These are phyloP conservation scores for Theileria orientalis DNA, from an alignment of 169 alveolate genomes.

Conservation along the genomic window DNA sequence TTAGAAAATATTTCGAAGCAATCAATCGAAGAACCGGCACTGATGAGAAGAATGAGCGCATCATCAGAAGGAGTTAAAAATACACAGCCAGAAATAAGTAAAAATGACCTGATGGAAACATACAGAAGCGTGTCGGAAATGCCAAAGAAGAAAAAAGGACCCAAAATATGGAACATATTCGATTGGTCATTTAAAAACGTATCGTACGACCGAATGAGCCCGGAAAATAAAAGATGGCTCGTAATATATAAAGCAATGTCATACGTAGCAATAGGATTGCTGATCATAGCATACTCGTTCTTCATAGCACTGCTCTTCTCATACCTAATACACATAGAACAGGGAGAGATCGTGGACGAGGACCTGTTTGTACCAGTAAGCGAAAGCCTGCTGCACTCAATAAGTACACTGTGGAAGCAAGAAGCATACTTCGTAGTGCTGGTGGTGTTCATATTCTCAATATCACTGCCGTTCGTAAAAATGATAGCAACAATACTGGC, in stretches of 20 bases:
- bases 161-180: neutral
- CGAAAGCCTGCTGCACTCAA: conserved; percentile 62
- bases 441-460: conserved; percentile 44
- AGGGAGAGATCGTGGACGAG: conserved; percentile 58
- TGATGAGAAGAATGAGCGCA: conserved; percentile 14
- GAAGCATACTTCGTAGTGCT: conserved; percentile 44
- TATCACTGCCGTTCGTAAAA: conserved; percentile 58
- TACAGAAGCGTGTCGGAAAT: neutral
- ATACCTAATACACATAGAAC: conserved; percentile 48
- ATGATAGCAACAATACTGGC: conserved; percentile 37
- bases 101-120: neutral
- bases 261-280: conserved; percentile 14
- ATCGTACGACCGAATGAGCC: conserved; percentile 33
- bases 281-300: conserved; percentile 46
- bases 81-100: neutral
- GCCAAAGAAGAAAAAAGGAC: neutral
- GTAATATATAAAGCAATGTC: conserved; percentile 20
- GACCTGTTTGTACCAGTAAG: conserved; percentile 39
- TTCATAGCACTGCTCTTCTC: conserved; percentile 33
- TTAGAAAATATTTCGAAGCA: neutral
- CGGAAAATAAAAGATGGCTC: conserved; percentile 42
- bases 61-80: neutral
- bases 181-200: neutral
- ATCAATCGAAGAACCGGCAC: neutral
- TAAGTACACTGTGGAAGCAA: conserved; percentile 38